Percentiles rank a stretch among this genome's conserved stretches.
Conservation (phyloP, 2,329 filamentous ascomycete genomes). For the Keithomyces neogunnii region DNA sequence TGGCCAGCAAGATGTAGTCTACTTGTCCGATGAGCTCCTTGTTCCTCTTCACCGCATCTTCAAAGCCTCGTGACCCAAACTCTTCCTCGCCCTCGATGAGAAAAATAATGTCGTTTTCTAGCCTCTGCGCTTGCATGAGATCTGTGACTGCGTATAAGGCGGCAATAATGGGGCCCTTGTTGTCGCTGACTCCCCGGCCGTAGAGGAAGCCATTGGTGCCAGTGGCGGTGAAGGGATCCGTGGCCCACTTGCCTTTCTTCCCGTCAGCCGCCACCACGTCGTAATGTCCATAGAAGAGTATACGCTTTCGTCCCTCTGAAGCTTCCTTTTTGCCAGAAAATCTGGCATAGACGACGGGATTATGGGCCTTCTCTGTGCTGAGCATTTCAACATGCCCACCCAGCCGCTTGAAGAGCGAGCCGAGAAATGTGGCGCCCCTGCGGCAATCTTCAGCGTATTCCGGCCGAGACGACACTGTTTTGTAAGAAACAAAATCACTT, state of each 20-base stretch:
- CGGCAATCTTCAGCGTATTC: constrained; percentile 89
- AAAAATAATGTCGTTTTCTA: constrained; percentile 86
- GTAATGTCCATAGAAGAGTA: constrained; percentile 97
- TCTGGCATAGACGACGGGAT: constrained; percentile 87
- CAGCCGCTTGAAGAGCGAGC: constrained; percentile 83
- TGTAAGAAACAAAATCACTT: constrained; percentile 81
- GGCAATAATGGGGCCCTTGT: constrained; percentile 92
- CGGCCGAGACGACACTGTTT: constrained; percentile 79
- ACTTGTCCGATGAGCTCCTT: constrained; percentile 81
- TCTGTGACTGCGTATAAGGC: constrained; percentile 91
- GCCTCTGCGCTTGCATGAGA: constrained; percentile 69
- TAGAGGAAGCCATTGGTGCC: constrained; percentile 91
- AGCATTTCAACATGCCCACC: constrained; percentile 86
- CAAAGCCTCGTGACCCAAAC: constrained; percentile 84
- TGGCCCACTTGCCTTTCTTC: constrained; percentile 73
- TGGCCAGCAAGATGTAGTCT: constrained; percentile 90
- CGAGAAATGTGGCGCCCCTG: constrained; percentile 82
- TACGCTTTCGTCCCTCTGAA: constrained; percentile 64
- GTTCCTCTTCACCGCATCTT: constrained; percentile 69
- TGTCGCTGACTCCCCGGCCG: constrained; percentile 92
- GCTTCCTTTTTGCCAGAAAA: constrained; percentile 70
- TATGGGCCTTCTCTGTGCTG: constrained; percentile 69
- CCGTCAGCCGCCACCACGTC: constrained; percentile 90
- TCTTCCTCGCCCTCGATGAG: constrained; percentile 97
- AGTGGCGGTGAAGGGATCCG: constrained; percentile 81